These are phyloP conservation scores for Rhytidhysteron rufulum DNA, from an alignment of 2,329 filamentous ascomycete genomes.

Conservation along the genomic window DNA sequence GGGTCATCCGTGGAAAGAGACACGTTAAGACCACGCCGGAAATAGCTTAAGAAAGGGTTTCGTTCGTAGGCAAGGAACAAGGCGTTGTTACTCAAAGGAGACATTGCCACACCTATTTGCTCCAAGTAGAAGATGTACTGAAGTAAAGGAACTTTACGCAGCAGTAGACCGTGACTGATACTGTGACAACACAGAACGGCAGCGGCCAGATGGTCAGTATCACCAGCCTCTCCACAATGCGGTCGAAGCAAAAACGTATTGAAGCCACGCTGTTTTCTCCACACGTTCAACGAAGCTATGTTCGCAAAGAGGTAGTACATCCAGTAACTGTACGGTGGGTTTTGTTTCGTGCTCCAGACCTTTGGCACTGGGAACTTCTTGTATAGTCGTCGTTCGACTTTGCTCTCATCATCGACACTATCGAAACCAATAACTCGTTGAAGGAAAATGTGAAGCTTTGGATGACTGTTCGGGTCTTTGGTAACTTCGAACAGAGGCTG, in stretches of 20 bases:
- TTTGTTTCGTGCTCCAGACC: constrained; percentile 87
- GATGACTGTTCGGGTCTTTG: constrained; percentile 77
- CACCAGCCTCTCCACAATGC: constrained; percentile 94
- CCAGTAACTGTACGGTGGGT: constrained; percentile 98
- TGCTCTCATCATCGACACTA: constrained; percentile 97
- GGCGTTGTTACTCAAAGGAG: constrained; percentile 96
- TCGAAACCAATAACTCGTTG: constrained; percentile 96
- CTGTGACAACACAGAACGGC: constrained; percentile 91
- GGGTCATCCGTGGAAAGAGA: constrained; percentile 96
- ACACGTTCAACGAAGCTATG: constrained; percentile 85
- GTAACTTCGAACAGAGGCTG: constrained; percentile 93
- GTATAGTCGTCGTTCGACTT: constrained; percentile 88
- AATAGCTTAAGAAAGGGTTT: constrained; percentile 94
- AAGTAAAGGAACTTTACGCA: constrained; percentile 89
- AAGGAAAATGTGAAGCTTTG: constrained; percentile 90
- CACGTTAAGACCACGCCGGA: constrained; percentile 90
- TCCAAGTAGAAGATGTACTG: constrained; percentile 98
- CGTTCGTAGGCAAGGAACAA: constrained; percentile 94
- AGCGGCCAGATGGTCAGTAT: constrained; percentile 91
- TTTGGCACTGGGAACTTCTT: constrained; percentile 90
- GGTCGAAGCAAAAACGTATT: constrained; percentile 92
- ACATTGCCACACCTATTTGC: constrained; percentile 98
- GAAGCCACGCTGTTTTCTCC: constrained; percentile 86
- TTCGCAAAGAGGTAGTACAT: constrained; percentile 97
- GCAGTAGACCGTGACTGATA: constrained; percentile 88